Evolutionary conservation across 208 protist genomes (phyloP).

Genomic region (Porcisia deanei): DNA sequence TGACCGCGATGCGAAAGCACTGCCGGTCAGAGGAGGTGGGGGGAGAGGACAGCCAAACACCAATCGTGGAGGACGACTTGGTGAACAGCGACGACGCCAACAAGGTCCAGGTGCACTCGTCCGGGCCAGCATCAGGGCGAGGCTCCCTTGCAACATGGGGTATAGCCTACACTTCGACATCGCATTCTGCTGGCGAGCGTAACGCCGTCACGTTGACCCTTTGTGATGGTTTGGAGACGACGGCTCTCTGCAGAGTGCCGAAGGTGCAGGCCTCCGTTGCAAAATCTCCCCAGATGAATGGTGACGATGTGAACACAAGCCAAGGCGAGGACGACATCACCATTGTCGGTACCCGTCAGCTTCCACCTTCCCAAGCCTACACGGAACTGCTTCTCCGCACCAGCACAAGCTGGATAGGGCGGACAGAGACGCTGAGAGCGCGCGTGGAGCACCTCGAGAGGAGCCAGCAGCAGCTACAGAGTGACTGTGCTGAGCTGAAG

Average conservation of each 20-base stretch:
- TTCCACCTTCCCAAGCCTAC: constrained; percentile 52
- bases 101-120: constrained; percentile 5
- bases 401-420: constrained; percentile 30
- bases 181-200: not conserved
- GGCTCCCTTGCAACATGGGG: not conserved
- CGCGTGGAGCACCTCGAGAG: constrained; percentile 43
- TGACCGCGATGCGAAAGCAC: not conserved
- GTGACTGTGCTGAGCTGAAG: constrained; percentile 59
- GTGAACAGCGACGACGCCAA: constrained; percentile 5
- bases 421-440: constrained; percentile 34
- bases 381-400: constrained; percentile 42
- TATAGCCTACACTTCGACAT: not conserved
- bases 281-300: not conserved
- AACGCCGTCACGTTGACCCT: not conserved
- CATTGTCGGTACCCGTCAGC: constrained; percentile 47
- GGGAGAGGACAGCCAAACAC: not conserved
- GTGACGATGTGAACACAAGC: not conserved
- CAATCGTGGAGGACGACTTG: not conserved
- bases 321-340: constrained; percentile 35
- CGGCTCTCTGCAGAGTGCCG: not conserved
- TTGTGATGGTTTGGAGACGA: not conserved
- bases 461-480: constrained; percentile 54
- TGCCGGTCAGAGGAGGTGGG: not conserved
- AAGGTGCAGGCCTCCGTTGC: not conserved
- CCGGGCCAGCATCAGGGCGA: not conserved